These are phyloP conservation scores for Cladosporium sp. DNA, from an alignment of 2,329 filamentous ascomycete species.

Conservation along the genomic window DNA sequence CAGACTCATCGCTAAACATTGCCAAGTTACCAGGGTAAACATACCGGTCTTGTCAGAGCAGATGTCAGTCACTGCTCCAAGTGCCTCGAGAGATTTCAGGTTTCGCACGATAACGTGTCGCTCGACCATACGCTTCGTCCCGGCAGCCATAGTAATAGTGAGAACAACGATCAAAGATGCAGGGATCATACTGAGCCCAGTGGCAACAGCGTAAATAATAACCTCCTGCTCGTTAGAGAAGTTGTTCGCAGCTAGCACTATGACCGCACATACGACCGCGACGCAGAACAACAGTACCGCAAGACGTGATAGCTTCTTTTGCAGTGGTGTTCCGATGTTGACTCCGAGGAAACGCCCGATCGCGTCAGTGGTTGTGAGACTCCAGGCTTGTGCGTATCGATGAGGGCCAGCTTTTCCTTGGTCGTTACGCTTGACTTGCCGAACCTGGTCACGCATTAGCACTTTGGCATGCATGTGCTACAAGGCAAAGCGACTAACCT, in stretches of 20 bases:
- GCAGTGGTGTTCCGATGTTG: conserved; percentile 74
- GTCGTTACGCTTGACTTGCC: conserved; percentile 37
- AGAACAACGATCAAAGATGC: conserved; percentile 43
- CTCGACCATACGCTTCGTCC: conserved; percentile 60
- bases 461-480: too few species aligned
- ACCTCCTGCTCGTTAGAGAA: conserved; percentile 52
- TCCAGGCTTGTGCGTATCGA: conserved; percentile 45
- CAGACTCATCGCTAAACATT: too few species aligned
- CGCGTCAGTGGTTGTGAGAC: conserved; percentile 53
- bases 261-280: conserved; percentile 65
- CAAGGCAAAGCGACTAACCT: not conserved
- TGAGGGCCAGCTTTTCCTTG: conserved; percentile 31
- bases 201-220: conserved; percentile 62
- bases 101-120: conserved; percentile 64
- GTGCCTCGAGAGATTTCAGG: conserved; percentile 61
- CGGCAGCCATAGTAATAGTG: conserved; percentile 47
- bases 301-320: conserved; percentile 80
- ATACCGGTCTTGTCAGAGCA: conserved; percentile 64
- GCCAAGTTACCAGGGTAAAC: too few species aligned
- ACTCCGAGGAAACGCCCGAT: conserved; percentile 63
- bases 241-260: conserved; percentile 62
- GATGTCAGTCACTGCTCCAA: conserved; percentile 62
- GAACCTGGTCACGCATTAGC: conserved; percentile 35
- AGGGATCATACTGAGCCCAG: conserved; percentile 59
- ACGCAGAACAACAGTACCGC: conserved; percentile 75